Conservation (phyloP, 345 rosid genomes). For the Chamaenerion angustifolium region DNA sequence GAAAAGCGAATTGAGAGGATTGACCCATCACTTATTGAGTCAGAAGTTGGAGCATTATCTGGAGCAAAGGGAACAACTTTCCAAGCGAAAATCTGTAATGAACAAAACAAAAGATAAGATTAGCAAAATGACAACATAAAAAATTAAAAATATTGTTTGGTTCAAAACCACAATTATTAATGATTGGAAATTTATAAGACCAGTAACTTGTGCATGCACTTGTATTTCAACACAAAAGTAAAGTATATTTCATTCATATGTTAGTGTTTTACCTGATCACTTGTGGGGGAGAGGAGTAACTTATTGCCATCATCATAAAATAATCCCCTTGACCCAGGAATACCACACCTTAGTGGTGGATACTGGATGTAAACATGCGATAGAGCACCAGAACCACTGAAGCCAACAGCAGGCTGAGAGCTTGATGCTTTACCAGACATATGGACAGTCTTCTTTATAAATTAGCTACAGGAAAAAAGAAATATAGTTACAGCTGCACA, state of each 20-base stretch:
- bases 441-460: conserved; percentile 7
- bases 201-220: not conserved
- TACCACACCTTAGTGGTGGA: conserved; percentile 54
- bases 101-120: conserved; percentile 3
- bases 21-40: conserved; percentile 73
- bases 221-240: not conserved
- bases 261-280: conserved; percentile 33
- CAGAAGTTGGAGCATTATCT: conserved; percentile 41
- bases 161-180: too few relatives aligned
- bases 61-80: conserved; percentile 59
- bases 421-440: conserved; percentile 63
- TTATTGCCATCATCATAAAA: conserved; percentile 90
- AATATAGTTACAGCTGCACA: too few relatives aligned
- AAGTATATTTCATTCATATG: too few relatives aligned
- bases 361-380: conserved; percentile 74
- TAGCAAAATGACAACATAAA: not conserved
- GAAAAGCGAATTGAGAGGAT: conserved; percentile 64
- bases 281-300: conserved; percentile 44
- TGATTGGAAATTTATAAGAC: too few relatives aligned
- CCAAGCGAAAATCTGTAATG: conserved; percentile 69
- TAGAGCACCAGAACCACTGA: conserved; percentile 52
- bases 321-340: conserved; percentile 59
- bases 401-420: conserved; percentile 40
- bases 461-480: conserved; percentile 7
- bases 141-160: not conserved